Conservation (phyloP, 768 basidiomycete genomes). For the Grammothele lineata region DNA sequence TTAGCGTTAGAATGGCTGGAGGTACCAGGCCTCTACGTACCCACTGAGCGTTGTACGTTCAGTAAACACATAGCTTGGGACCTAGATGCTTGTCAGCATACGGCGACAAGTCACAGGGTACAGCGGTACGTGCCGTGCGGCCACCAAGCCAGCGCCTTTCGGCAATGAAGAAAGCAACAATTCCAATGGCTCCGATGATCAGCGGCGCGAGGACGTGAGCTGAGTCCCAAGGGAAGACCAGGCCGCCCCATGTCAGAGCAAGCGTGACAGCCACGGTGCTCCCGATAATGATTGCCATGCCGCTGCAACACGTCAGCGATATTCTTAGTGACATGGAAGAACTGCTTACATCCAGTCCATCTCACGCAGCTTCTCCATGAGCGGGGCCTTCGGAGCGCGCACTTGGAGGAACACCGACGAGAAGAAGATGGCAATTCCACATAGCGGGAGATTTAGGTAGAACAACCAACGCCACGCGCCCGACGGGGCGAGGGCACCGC, state of each 20-base stretch:
- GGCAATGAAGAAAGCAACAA: slow-evolving; percentile 28
- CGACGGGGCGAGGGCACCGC: slow-evolving; percentile 17
- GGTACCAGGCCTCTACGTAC: too few relatives aligned
- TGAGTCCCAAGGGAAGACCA: slow-evolving; percentile 30
- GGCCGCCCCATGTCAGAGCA: slow-evolving; percentile 30
- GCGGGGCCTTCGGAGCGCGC: slow-evolving; percentile 21
- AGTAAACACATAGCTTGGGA: too few relatives aligned
- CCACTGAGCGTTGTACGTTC: too few relatives aligned
- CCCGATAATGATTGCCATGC: slow-evolving; percentile 16
- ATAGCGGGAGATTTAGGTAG: slow-evolving; percentile 9
- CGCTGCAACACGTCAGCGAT: slow-evolving; percentile 18
- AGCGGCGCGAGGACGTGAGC: slow-evolving; percentile 31
- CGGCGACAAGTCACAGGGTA: too few relatives aligned
- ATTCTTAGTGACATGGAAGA: neutral
- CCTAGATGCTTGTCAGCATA: too few relatives aligned
- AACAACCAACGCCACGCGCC: slow-evolving; percentile 7
- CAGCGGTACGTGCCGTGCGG: too few relatives aligned
- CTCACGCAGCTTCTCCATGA: slow-evolving; percentile 24
- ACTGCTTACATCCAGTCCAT: slow-evolving; percentile 34
- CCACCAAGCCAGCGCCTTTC: too few relatives aligned
- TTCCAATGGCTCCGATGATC: slow-evolving; percentile 27
- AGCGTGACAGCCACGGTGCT: slow-evolving; percentile 13
- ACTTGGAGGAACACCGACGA: slow-evolving; percentile 2
- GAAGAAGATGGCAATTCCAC: slow-evolving; percentile 1
- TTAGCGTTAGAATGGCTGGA: too few relatives aligned